phyloP scores from a whole-genome alignment of 192 early-diverging fungal genomes.

The Mortierella hygrophila region DNA sequence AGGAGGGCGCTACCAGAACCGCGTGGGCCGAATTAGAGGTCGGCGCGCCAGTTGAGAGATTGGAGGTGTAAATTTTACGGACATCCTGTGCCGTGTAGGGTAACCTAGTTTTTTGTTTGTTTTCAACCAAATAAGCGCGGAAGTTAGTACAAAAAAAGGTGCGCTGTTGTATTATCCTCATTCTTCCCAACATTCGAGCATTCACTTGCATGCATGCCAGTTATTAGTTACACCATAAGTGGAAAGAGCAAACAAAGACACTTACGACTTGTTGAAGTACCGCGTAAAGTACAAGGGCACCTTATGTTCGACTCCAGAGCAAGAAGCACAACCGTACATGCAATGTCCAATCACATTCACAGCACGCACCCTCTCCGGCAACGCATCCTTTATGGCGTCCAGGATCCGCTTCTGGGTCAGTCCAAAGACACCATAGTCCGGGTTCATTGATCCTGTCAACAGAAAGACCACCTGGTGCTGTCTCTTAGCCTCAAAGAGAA shows the following conservation, averaged over 20 bases:
- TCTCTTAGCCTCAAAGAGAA: constrained; percentile 13
- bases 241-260: neutral
- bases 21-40: constrained; percentile 6
- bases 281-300: constrained; percentile 57
- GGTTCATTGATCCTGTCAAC: constrained; percentile 54
- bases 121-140: neutral
- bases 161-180: neutral
- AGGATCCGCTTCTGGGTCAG: constrained; percentile 38
- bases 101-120: constrained; percentile 18
- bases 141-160: neutral
- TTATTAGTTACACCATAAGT: neutral
- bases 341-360: constrained; percentile 53
- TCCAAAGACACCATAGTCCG: constrained; percentile 44
- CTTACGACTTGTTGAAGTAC: constrained; percentile 48
- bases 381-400: constrained; percentile 35
- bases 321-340: constrained; percentile 53
- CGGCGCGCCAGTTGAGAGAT: neutral
- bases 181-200: neutral
- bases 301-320: constrained; percentile 53
- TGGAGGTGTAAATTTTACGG: constrained; percentile 5
- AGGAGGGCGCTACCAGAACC: constrained; percentile 49
- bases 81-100: constrained; percentile 52
- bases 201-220: neutral
- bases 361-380: constrained; percentile 38
- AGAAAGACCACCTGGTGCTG: constrained; percentile 51